phyloP scores from a whole-genome alignment of 345 rosid species.

The Luvunga scandens region DNA sequence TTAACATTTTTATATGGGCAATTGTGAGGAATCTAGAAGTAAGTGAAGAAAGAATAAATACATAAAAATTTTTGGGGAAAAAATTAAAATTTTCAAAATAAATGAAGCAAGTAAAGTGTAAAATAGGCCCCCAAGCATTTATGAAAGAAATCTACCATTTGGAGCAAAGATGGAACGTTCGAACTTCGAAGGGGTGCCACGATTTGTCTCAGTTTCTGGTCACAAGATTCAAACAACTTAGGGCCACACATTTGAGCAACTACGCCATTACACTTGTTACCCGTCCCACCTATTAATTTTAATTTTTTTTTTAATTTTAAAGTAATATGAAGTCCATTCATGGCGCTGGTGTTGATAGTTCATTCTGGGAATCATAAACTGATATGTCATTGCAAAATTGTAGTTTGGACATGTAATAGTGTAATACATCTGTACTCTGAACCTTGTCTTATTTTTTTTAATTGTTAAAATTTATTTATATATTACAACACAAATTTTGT shows the following conservation, averaged over 20 bases:
- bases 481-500: too few relatives aligned
- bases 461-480: too few relatives aligned
- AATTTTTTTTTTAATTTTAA: too few relatives aligned
- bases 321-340: too few relatives aligned
- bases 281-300: too few relatives aligned
- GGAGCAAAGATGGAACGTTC: neutral
- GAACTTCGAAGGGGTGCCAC: neutral
- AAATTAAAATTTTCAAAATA: neutral
- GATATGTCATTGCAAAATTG: too few relatives aligned
- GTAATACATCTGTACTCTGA: too few relatives aligned
- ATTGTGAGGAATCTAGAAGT: neutral
- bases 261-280: neutral
- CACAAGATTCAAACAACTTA: neutral
- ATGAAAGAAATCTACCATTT: neutral
- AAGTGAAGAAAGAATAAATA: neutral
- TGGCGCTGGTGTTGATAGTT: too few relatives aligned
- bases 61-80: neutral
- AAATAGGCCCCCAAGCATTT: neutral
- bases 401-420: too few relatives aligned
- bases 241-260: neutral
- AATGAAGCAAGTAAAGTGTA: neutral
- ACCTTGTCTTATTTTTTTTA: too few relatives aligned
- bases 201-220: neutral
- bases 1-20: neutral
- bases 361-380: too few relatives aligned